Evolutionary conservation across 1,284 basidiomycete genomes (phyloP), one percentile per base, ranked within the genome.

Genomic region (Apiotrichum veenhuisii): DNA sequence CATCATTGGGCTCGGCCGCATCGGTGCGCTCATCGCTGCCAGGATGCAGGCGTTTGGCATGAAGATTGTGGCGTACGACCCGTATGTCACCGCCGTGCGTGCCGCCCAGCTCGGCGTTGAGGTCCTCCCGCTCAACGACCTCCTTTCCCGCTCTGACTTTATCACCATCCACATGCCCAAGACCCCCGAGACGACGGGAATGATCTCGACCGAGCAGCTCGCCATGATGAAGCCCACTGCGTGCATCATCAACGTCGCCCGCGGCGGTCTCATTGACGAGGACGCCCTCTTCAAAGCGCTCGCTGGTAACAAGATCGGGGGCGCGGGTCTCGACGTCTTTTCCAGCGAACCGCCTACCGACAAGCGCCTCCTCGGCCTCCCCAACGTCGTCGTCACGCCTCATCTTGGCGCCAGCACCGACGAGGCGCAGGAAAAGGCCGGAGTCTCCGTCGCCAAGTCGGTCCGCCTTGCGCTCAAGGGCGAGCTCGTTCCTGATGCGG

Each of bases 251-350:
- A 71, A 70, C 55, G 61, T 64, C 11, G 67, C 68, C 5, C 59
- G 70, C 50, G 68, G 69, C 1, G 60, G 64, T 5, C 62, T 71
- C 25, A 57, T 71, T 36, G 55, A 71, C 52, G 68, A 69, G 54
- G 34, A 20, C 15, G 68, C 61, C 1, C 53, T 71, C 26, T 50
- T 51, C 20, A 36, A 52, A 14, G 68, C 69, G 1, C 54, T 71
- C 9, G 36, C 50, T 22, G 36, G 43, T 18, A 55, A 53, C 20
- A 41, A 25, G 36, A 69, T 70, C 34, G 48, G 45, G 15, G 66
- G 58, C 3, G 66, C 64, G 1, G 64, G 63, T 4, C 38, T 66
- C 9, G 64, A 66, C 42, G 64, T 59, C 17, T 63, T 56, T 36
- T 54, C 49, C 17, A 50, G 37, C 25, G 65, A 66, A 44, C 65